These are phyloP conservation scores for Crepidotus variabilis DNA, from an alignment of 768 basidiomycete species.

Conservation along the genomic window DNA sequence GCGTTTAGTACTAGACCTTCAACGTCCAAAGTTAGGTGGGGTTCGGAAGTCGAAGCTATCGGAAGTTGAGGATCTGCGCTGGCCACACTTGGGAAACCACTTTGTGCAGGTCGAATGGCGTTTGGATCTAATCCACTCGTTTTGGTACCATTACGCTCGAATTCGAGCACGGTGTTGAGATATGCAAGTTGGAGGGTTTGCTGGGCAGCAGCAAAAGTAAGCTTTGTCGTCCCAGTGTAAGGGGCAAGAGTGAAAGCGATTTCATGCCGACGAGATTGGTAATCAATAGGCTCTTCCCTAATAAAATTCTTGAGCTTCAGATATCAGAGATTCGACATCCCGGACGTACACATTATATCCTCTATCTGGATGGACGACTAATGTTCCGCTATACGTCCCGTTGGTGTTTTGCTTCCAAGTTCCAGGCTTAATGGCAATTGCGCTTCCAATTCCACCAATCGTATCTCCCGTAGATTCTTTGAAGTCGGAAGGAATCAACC, in stretches of 20 bases:
- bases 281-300: conserved; percentile 54
- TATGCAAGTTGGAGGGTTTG: conserved; percentile 51
- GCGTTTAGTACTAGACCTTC: conserved; percentile 55
- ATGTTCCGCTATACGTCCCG: conserved; percentile 44
- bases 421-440: conserved; percentile 50
- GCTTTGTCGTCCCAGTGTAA: conserved; percentile 41
- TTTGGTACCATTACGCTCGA: conserved; percentile 38
- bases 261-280: conserved; percentile 59
- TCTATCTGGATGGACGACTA: conserved; percentile 57
- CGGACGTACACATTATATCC: conserved; percentile 52
- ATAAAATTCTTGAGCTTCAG: background rate
- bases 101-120: conserved; percentile 38
- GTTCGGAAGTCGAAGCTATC: conserved; percentile 35
- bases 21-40: conserved; percentile 48
- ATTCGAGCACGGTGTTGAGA: conserved; percentile 43
- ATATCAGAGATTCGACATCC: background rate
- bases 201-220: conserved; percentile 47
- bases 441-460: conserved; percentile 60
- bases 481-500: conserved; percentile 56
- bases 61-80: conserved; percentile 44
- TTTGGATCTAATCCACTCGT: conserved; percentile 56
- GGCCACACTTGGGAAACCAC: conserved; percentile 22
- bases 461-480: conserved; percentile 57
- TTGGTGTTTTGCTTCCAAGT: conserved; percentile 31
- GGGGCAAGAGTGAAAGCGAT: conserved; percentile 57